phyloP scores from a whole-genome alignment of 768 basidiomycete species.

The Boletus reticulatus region DNA sequence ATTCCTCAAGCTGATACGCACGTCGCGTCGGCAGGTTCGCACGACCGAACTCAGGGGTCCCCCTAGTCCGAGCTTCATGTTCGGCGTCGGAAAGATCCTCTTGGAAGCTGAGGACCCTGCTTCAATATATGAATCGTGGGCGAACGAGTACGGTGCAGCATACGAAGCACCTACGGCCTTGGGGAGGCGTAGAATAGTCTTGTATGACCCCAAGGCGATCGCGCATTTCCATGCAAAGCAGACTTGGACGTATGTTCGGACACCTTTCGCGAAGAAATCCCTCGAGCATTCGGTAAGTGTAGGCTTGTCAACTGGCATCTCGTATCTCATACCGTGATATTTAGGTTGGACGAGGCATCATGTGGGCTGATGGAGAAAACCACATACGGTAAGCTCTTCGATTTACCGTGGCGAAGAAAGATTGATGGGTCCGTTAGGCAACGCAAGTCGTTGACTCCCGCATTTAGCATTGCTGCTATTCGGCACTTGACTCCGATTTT shows the following conservation, averaged over 20 bases:
- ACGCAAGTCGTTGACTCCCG: conserved; percentile 27
- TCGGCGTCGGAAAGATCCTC: conserved; percentile 12
- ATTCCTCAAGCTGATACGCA: conserved; percentile 6
- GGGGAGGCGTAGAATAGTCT: conserved; percentile 9
- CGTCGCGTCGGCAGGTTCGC: conserved; percentile 7
- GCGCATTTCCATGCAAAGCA: conserved; percentile 11
- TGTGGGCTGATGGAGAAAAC: conserved; percentile 37
- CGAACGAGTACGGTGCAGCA: conserved; percentile 12
- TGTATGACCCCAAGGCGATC: conserved; percentile 40
- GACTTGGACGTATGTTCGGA: conserved; percentile 39
- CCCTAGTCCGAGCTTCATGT: conserved; percentile 12
- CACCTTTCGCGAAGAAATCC: conserved; percentile 30
- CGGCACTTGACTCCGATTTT: conserved; percentile 24
- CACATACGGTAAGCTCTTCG: conserved; percentile 36
- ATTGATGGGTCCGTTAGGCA: conserved; percentile 11
- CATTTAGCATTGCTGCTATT: conserved; percentile 25
- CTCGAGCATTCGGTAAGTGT: conserved; percentile 25
- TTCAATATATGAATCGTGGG: conserved; percentile 20
- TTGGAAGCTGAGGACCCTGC: not conserved
- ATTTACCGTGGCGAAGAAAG: not conserved
- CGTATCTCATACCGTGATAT: not conserved
- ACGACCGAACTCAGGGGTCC: conserved; percentile 19
- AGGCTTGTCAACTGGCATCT: not conserved
- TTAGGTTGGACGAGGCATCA: conserved; percentile 30
- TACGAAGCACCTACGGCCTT: conserved; percentile 14